phyloP scores from a whole-genome alignment of 2,329 filamentous ascomycete genomes.

The Fusarium heterosporum region DNA sequence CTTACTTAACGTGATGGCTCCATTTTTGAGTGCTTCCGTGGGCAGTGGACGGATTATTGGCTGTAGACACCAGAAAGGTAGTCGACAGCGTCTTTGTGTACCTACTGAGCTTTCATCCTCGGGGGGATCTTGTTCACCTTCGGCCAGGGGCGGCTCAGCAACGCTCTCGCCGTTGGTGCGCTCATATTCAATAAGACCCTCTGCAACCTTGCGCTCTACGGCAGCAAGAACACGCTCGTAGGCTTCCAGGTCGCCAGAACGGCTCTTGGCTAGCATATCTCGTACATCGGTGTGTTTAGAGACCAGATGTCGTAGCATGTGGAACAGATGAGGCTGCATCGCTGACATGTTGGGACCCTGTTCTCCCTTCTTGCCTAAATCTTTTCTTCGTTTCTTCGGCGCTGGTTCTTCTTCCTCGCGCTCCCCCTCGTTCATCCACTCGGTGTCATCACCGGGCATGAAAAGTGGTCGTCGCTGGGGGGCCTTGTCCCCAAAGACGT shows the following conservation, averaged over 20 bases:
- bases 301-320: constrained; percentile 86
- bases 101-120: constrained; percentile 71
- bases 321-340: constrained; percentile 94
- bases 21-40: constrained; percentile 86
- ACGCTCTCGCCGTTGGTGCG: constrained; percentile 62
- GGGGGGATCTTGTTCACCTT: constrained; percentile 52
- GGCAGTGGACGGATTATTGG: constrained; percentile 88
- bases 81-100: constrained; percentile 77
- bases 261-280: constrained; percentile 79
- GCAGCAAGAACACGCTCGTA: constrained; percentile 82
- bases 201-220: constrained; percentile 79
- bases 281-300: constrained; percentile 83
- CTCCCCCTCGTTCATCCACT: constrained; percentile 57
- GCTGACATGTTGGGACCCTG: constrained; percentile 74
- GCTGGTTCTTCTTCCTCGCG: constrained; percentile 59
- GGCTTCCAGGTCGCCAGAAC: constrained; percentile 76
- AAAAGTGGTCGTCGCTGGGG: constrained; percentile 80
- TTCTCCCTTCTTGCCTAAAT: constrained; percentile 53
- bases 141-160: constrained; percentile 51
- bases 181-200: constrained; percentile 77
- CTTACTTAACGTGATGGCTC: constrained; percentile 78
- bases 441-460: constrained; percentile 67
- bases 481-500: constrained; percentile 74
- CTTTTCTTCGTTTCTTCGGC: constrained; percentile 64
- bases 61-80: constrained; percentile 88